Evolutionary conservation across 2,329 filamentous ascomycete species (phyloP).

Genomic region (Coniosporium uncinatum): DNA sequence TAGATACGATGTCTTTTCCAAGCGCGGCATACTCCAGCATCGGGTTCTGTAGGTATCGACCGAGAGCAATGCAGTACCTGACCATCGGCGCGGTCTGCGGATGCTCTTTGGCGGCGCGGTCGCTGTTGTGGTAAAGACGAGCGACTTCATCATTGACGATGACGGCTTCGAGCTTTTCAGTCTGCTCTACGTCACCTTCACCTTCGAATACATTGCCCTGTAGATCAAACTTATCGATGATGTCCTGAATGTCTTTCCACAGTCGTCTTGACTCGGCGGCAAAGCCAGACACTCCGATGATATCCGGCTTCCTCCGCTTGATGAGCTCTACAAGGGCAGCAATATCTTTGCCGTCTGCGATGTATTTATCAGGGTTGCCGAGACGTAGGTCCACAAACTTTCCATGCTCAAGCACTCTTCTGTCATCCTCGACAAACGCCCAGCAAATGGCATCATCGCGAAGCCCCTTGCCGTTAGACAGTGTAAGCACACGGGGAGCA

Average conservation of each 20-base stretch:
- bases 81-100: slow-evolving; percentile 74
- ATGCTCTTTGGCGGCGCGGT: slow-evolving; percentile 73
- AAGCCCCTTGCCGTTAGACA: slow-evolving; percentile 82
- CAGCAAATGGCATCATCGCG: slow-evolving; percentile 75
- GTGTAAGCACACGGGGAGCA: slow-evolving; percentile 75
- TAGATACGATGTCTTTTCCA: slow-evolving; percentile 79
- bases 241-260: slow-evolving; percentile 71
- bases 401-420: slow-evolving; percentile 78
- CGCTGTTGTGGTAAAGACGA: slow-evolving; percentile 90
- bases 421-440: slow-evolving; percentile 89
- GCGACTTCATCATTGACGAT: slow-evolving; percentile 96
- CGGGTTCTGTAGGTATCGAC: slow-evolving; percentile 90
- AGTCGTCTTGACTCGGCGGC: slow-evolving; percentile 82
- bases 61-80: slow-evolving; percentile 85
- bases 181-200: slow-evolving; percentile 62
- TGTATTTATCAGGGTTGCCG: slow-evolving; percentile 57
- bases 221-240: slow-evolving; percentile 74
- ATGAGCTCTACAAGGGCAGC: slow-evolving; percentile 75
- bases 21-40: slow-evolving; percentile 95
- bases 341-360: slow-evolving; percentile 54
- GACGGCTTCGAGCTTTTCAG: slow-evolving; percentile 79
- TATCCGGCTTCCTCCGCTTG: slow-evolving; percentile 77
- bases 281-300: slow-evolving; percentile 85
- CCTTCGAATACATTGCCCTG: slow-evolving; percentile 71
- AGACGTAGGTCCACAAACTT: slow-evolving; percentile 74